Conservation (phyloP, 2,329 filamentous ascomycete genomes). For the Fusarium sp. region DNA sequence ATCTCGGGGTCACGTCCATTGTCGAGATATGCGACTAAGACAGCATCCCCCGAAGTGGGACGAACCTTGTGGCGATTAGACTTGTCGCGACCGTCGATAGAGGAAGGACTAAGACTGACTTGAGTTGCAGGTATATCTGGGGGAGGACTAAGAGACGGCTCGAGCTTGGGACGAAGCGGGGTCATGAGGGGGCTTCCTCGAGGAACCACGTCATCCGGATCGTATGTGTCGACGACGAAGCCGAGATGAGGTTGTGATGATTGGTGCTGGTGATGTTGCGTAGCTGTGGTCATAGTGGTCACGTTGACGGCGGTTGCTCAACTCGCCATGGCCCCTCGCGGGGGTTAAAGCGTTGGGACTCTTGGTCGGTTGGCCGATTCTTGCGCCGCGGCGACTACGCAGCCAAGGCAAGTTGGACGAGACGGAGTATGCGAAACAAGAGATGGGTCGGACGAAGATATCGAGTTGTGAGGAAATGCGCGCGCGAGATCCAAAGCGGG, state of each 20-base stretch:
- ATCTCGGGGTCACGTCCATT: slow-evolving; percentile 73
- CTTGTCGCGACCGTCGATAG: slow-evolving; percentile 56
- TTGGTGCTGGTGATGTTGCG: slow-evolving; percentile 49
- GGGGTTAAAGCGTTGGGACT: slow-evolving; percentile 27
- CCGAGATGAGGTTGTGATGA: slow-evolving; percentile 43
- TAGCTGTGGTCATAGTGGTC: slow-evolving; percentile 51
- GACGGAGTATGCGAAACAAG: slow-evolving; percentile 6
- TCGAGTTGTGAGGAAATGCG: slow-evolving; percentile 5
- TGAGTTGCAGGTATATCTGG: slow-evolving; percentile 52
- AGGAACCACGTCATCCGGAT: slow-evolving; percentile 57
- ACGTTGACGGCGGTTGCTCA: slow-evolving; percentile 46
- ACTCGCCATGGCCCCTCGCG: slow-evolving; percentile 50
- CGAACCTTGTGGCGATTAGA: slow-evolving; percentile 65
- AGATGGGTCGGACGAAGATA: slow-evolving; percentile 7
- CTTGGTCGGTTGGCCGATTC: slow-evolving; percentile 27
- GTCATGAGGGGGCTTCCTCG: slow-evolving; percentile 56
- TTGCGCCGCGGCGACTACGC: slow-evolving; percentile 19
- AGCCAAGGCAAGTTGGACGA: slow-evolving; percentile 2
- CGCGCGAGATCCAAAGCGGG: slow-evolving; percentile 7
- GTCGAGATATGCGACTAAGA: slow-evolving; percentile 73
- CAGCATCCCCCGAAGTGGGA: slow-evolving; percentile 70
- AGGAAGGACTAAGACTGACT: slow-evolving; percentile 50
- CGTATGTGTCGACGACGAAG: slow-evolving; percentile 53
- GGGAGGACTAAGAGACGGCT: slow-evolving; percentile 49
- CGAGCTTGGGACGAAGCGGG: slow-evolving; percentile 49